phyloP scores from a whole-genome alignment of 2,329 filamentous ascomycete genomes.

The Fusarium beomiforme region DNA sequence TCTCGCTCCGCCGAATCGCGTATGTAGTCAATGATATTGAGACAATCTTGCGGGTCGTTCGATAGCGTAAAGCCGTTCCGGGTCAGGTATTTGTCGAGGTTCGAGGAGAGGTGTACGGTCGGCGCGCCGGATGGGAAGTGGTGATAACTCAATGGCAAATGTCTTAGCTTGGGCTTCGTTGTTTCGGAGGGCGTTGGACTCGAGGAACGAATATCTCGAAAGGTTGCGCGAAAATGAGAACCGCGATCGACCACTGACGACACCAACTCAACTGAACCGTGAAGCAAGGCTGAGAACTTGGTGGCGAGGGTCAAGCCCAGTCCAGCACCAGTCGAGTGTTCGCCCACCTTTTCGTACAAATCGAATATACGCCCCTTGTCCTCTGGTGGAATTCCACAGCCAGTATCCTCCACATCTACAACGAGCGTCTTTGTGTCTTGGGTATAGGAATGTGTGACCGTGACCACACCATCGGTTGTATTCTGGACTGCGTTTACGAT shows the following conservation, averaged over 20 bases:
- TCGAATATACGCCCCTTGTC: conserved; percentile 54
- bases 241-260: conserved; percentile 49
- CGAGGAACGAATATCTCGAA: conserved; percentile 13
- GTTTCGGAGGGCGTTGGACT: background rate
- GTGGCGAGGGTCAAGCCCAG: conserved; percentile 55
- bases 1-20: conserved; percentile 3
- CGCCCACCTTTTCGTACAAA: conserved; percentile 54
- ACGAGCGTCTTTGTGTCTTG: conserved; percentile 45
- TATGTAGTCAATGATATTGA: conserved; percentile 27
- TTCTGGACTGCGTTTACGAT: conserved; percentile 55
- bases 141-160: conserved; percentile 15
- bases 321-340: conserved; percentile 51
- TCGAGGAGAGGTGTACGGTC: background rate
- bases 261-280: conserved; percentile 51
- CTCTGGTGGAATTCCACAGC: conserved; percentile 49
- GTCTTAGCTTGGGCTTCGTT: background rate
- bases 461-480: conserved; percentile 49
- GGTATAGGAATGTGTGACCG: conserved; percentile 46
- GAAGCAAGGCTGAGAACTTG: conserved; percentile 53
- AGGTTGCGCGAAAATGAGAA: conserved; percentile 51
- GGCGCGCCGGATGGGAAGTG: background rate
- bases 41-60: background rate
- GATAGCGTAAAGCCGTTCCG: conserved; percentile 13
- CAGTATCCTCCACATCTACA: conserved; percentile 56
- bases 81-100: conserved; percentile 10